Percentiles rank a stretch among this genome's conserved stretches.
Evolutionary conservation across 306 rosid genomes (phyloP).

Genomic region (Citrullus colocynthis): DNA sequence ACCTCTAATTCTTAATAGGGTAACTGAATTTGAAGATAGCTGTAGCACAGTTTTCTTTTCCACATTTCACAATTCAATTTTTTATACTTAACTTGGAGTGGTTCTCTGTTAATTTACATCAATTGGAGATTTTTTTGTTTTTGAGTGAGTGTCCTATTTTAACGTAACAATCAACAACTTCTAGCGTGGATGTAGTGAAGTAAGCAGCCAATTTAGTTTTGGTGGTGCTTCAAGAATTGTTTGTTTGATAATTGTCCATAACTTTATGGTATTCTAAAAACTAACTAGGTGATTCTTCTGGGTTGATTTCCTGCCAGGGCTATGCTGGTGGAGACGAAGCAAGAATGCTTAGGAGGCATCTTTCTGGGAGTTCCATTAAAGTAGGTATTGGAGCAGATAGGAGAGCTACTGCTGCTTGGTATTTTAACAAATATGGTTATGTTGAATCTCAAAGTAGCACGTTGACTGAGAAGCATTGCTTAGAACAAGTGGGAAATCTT

Average conservation of each 20-base stretch:
- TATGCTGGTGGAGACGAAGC: conserved; percentile 95
- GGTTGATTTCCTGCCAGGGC: conserved; percentile 40
- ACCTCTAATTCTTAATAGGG: conserved; percentile 76
- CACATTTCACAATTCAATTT: not conserved
- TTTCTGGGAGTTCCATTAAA: conserved; percentile 47
- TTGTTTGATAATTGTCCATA: not conserved
- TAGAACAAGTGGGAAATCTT: conserved; percentile 12
- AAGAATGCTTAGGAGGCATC: conserved; percentile 74
- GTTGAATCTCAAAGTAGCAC: conserved; percentile 24
- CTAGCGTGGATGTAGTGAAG: not conserved
- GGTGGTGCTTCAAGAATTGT: not conserved
- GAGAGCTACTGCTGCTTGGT: conserved; percentile 37
- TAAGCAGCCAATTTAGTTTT: not conserved
- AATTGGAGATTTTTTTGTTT: not conserved
- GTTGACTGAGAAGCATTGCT: conserved; percentile 16
- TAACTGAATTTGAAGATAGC: conserved; percentile 14
- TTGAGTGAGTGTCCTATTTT: not conserved
- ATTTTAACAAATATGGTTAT: conserved; percentile 51
- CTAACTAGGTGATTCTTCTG: conserved; percentile 1
- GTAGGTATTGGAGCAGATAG: conserved; percentile 77
- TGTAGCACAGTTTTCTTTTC: not conserved
- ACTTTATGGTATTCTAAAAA: not conserved
- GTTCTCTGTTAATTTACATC: not conserved
- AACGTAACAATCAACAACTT: not conserved
- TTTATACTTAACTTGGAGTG: not conserved